Conservation (phyloP, 257 asterid species). For the Solanum virginianum region DNA sequence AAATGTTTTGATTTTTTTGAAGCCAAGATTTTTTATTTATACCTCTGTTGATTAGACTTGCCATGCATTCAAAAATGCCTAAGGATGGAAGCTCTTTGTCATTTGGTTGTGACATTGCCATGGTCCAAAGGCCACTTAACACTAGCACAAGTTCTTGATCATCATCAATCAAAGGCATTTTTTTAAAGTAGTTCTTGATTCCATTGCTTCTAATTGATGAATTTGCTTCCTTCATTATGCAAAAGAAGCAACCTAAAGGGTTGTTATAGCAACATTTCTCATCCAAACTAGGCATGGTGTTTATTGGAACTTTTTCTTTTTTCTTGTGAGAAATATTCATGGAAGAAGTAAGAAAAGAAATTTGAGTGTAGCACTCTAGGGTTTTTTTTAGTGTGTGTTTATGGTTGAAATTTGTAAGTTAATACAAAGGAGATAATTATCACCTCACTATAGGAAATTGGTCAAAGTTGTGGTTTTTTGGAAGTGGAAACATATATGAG, state of each 20-base stretch:
- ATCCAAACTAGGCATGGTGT: slow-evolving; percentile 9
- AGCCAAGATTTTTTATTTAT: slow-evolving; percentile 41
- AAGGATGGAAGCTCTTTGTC: slow-evolving; percentile 47
- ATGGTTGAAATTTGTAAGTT: neutral
- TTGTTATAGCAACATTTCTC: slow-evolving; percentile 8
- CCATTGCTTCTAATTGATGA: slow-evolving; percentile 22
- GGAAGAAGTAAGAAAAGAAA: neutral
- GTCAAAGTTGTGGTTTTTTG: slow-evolving; percentile 5
- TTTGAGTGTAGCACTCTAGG: neutral
- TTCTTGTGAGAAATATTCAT: neutral
- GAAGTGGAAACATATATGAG: neutral
- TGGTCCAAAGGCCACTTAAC: slow-evolving; percentile 59
- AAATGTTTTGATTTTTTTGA: slow-evolving; percentile 43
- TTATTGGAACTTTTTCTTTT: neutral
- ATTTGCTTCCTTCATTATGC: slow-evolving; percentile 47
- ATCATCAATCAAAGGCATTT: slow-evolving; percentile 29
- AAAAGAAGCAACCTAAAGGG: slow-evolving; percentile 52
- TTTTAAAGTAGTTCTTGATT: slow-evolving; percentile 27
- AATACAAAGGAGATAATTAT: neutral
- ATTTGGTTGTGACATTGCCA: slow-evolving; percentile 57
- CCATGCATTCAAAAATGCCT: slow-evolving; percentile 69
- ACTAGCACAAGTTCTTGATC: slow-evolving; percentile 49
- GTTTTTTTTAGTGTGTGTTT: neutral
- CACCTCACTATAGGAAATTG: neutral
- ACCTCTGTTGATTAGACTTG: slow-evolving; percentile 32